Evolutionary conservation across 306 rosid species (phyloP).

Genomic region (Rosa chinensis): DNA sequence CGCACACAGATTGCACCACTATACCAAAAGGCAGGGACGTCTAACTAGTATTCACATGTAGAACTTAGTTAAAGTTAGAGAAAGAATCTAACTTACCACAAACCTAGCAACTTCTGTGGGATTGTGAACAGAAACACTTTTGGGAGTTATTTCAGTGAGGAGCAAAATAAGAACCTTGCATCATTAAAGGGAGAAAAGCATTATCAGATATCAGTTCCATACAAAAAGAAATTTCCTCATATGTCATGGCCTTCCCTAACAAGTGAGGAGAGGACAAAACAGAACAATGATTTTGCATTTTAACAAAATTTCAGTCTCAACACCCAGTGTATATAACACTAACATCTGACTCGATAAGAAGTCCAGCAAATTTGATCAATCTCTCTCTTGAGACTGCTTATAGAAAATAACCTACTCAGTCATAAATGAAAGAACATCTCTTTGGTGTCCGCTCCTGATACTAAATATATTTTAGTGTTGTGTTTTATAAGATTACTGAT

Average conservation of each 20-base stretch:
- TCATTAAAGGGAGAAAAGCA: conserved; percentile 23
- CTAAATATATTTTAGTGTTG: background rate
- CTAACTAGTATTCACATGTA: background rate
- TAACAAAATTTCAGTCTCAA: background rate
- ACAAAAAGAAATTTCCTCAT: background rate
- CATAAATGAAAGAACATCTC: background rate
- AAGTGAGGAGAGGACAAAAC: background rate
- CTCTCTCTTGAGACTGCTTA: background rate
- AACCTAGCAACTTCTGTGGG: conserved; percentile 92
- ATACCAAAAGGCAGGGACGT: conserved; percentile 20
- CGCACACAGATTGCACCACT: conserved; percentile 5
- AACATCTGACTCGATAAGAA: background rate
- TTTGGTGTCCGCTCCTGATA: background rate
- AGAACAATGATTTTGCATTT: background rate
- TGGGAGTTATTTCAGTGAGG: conserved; percentile 97
- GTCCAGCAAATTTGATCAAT: background rate
- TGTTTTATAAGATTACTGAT: background rate
- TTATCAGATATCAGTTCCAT: background rate
- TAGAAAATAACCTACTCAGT: background rate
- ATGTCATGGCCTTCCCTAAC: conserved; percentile 10
- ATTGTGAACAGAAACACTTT: conserved; percentile 95
- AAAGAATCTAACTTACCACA: conserved; percentile 65
- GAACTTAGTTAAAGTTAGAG: background rate
- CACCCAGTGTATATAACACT: background rate
- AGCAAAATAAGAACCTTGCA: conserved; percentile 92